Evolutionary conservation across 2,329 filamentous ascomycete genomes (phyloP).

Genomic region (Sclerotinia nivalis): DNA sequence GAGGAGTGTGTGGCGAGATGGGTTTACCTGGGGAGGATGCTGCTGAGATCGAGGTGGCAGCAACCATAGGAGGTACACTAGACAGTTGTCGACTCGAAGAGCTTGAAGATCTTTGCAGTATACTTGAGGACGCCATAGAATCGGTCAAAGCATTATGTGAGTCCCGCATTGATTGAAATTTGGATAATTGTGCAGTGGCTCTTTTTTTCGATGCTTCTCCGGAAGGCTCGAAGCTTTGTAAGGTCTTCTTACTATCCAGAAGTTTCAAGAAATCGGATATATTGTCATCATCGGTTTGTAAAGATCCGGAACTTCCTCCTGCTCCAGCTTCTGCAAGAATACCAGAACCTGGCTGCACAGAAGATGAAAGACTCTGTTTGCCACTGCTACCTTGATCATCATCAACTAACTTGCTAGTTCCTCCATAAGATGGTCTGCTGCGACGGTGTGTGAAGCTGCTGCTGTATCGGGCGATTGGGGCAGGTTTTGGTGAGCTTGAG

Average conservation of each 20-base stretch:
- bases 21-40: conserved; percentile 90
- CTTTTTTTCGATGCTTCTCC: conserved; percentile 71
- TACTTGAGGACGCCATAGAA: conserved; percentile 86
- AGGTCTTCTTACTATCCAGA: conserved; percentile 83
- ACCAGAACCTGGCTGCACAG: conserved; percentile 73
- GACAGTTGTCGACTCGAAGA: conserved; percentile 64
- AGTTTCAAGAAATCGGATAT: conserved; percentile 91
- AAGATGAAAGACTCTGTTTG: conserved; percentile 73
- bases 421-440: conserved; percentile 73
- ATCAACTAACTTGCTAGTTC: conserved; percentile 63
- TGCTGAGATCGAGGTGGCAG: conserved; percentile 75
- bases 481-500: conserved; percentile 76
- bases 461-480: conserved; percentile 79
- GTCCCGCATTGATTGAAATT: conserved; percentile 86
- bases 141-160: conserved; percentile 88
- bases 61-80: conserved; percentile 64
- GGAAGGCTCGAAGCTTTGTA: conserved; percentile 72
- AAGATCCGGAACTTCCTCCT: conserved; percentile 65
- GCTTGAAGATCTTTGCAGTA: conserved; percentile 79
- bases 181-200: conserved; percentile 76
- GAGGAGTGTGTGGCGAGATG: conserved; percentile 84
- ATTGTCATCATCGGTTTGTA: conserved; percentile 81
- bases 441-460: conserved; percentile 91
- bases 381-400: conserved; percentile 79
- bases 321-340: conserved; percentile 70